Base-by-base conservation (phyloP, 345 rosid species). In the Citrus cavaleriei region DNA sequence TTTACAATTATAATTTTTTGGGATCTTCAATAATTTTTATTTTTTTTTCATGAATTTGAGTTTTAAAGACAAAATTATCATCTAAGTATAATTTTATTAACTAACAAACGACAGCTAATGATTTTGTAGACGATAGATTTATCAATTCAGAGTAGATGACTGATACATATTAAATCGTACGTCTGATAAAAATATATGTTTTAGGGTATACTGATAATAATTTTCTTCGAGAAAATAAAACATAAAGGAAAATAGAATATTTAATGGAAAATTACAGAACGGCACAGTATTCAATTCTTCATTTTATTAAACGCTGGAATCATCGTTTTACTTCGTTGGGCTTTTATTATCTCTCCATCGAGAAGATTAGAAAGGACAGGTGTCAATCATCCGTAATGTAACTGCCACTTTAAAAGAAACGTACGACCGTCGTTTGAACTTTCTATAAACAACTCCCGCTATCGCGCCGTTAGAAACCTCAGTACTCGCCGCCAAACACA, bases 341-440 rank as follows among this genome's bases (percentile, higher is more conserved):
- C 9, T 34, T 64, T 16, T 6, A 9, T 16, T 30, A 3, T 1
- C n/a, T 18, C 10, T 46, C 16, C 18, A 0, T 18, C 21, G 7
- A 54, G 58, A 18, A 54, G 25, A 10, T 10, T 16, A 1, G 25
- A 12, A 28, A 4, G 25, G 40, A 75, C 78, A 75, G 49, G 38
- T 75, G 78, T 75, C 71, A 10, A 22, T 51, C 61, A 64, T 30
- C 71, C n/a, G 78, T n/a, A 65, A n/a, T 46, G 68, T 2, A 30
- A 60, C 70, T 75, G 21, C 12, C 6, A 12, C 60, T 40, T 27
- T 16, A 22, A 1, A 1, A 3, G 8, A 38, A 16, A 38, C 30
- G 57, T 24, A 16, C 68, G 65, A 27, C 58, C n/a, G 37, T 22
- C 68, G 24, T 60, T 74, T 38, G 18, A n/a, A 7, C 46, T 35